Evolutionary conservation across 2,329 filamentous ascomycete species (phyloP).

Genomic region (Penicillium sp.): DNA sequence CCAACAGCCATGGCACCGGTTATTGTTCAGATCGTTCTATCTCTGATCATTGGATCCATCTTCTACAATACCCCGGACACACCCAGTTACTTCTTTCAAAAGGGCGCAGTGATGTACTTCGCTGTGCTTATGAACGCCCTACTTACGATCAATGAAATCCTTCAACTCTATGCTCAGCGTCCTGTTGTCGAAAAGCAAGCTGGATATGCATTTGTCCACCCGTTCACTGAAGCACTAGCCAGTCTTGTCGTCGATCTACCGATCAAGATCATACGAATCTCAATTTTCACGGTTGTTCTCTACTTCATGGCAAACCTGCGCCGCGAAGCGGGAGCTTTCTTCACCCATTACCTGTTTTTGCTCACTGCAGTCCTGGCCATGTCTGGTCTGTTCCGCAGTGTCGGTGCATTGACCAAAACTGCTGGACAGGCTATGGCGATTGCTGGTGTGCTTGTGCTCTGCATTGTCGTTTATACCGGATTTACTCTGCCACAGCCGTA

Average conservation of each 20-base stretch:
- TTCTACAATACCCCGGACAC: slow-evolving; percentile 71
- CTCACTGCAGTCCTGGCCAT: slow-evolving; percentile 43
- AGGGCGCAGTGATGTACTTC: slow-evolving; percentile 79
- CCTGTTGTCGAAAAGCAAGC: slow-evolving; percentile 33
- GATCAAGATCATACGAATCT: slow-evolving; percentile 70
- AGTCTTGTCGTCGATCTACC: slow-evolving; percentile 52
- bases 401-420: slow-evolving; percentile 46
- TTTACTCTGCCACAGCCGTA: slow-evolving; percentile 42
- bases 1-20: slow-evolving; percentile 66
- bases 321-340: slow-evolving; percentile 72
- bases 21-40: slow-evolving; percentile 66
- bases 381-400: slow-evolving; percentile 55
- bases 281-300: slow-evolving; percentile 73
- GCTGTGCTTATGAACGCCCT: slow-evolving; percentile 83
- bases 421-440: slow-evolving; percentile 55
- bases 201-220: slow-evolving; percentile 34
- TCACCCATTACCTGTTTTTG: slow-evolving; percentile 66
- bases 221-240: slow-evolving; percentile 19
- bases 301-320: slow-evolving; percentile 86
- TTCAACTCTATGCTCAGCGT: slow-evolving; percentile 43
- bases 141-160: slow-evolving; percentile 43
- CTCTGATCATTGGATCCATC: slow-evolving; percentile 73
- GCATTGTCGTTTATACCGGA: slow-evolving; percentile 38
- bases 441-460: slow-evolving; percentile 33
- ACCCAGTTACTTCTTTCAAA: slow-evolving; percentile 70